These are phyloP conservation scores for Amorphotheca resinae DNA, from an alignment of 495 filamentous ascomycete genomes.

Conservation along the genomic window DNA sequence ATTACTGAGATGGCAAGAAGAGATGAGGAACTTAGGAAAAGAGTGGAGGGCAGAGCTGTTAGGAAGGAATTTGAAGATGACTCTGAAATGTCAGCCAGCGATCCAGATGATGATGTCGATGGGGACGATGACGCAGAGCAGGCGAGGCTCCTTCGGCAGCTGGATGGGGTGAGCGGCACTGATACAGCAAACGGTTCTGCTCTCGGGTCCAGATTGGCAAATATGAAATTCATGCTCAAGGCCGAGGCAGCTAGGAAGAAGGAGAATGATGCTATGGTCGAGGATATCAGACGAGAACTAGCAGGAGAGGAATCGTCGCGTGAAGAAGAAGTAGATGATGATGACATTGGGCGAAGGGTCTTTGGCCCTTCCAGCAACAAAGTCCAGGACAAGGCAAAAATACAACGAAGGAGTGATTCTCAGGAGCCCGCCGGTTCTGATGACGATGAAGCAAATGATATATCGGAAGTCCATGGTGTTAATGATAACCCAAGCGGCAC, in stretches of 20 bases:
- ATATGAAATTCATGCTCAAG: constrained; percentile 86
- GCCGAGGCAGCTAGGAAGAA: constrained; percentile 66
- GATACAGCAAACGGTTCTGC: constrained; percentile 29
- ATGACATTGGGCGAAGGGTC: constrained; percentile 49
- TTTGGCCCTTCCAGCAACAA: constrained; percentile 40
- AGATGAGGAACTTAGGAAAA: constrained; percentile 72
- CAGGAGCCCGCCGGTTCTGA: constrained; percentile 36
- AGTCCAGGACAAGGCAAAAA: constrained; percentile 7
- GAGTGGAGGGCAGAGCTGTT: constrained; percentile 67
- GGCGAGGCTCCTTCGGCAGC: constrained; percentile 43
- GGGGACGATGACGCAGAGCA: constrained; percentile 38
- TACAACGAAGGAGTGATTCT: constrained; percentile 34
- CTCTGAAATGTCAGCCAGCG: constrained; percentile 36
- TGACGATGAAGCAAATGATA: constrained; percentile 7
- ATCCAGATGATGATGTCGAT: constrained; percentile 37
- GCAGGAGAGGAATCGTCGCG: constrained; percentile 42
- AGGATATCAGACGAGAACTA: constrained; percentile 60
- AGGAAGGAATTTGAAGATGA: constrained; percentile 41
- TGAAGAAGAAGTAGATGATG: constrained; percentile 38
- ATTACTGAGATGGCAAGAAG: constrained; percentile 71
- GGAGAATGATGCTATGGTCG: constrained; percentile 71
- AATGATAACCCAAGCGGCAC: not conserved
- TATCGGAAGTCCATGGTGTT: constrained; percentile 18
- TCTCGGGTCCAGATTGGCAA: constrained; percentile 38
- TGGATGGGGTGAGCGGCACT: constrained; percentile 36